Evolutionary conservation across 2,329 filamentous ascomycete genomes (phyloP).

Genomic region (Arthrocladium fulminans): DNA sequence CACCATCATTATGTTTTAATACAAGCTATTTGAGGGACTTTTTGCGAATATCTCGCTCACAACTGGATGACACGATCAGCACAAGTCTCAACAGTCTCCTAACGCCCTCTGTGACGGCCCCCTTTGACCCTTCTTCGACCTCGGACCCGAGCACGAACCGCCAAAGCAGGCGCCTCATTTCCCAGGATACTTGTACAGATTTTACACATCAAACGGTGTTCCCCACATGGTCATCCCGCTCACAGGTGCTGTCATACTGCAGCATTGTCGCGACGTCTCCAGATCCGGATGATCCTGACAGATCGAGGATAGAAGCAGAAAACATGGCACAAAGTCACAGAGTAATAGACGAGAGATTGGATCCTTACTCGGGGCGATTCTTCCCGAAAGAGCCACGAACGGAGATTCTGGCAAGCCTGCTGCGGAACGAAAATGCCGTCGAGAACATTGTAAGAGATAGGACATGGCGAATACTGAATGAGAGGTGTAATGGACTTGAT

Average conservation of each 20-base stretch:
- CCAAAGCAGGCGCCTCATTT: conserved; percentile 14
- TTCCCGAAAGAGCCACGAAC: conserved; percentile 72
- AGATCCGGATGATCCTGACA: conserved; percentile 77
- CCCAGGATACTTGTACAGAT: conserved; percentile 51
- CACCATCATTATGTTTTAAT: conserved; percentile 59
- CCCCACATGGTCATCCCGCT: conserved; percentile 75
- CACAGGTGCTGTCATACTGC: conserved; percentile 82
- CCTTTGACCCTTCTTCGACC: conserved; percentile 75
- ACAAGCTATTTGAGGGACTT: conserved; percentile 56
- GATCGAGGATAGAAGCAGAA: conserved; percentile 60
- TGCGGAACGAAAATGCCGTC: conserved; percentile 64
- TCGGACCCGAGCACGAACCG: conserved; percentile 41
- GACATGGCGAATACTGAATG: conserved; percentile 70
- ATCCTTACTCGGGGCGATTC: conserved; percentile 82
- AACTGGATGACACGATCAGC: conserved; percentile 86
- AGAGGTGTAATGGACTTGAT: conserved; percentile 58
- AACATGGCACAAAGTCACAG: conserved; percentile 60
- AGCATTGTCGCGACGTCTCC: conserved; percentile 76
- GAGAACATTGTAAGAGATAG: conserved; percentile 71
- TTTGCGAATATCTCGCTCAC: conserved; percentile 70
- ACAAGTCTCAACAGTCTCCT: conserved; percentile 87
- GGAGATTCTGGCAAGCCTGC: conserved; percentile 67
- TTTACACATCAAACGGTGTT: conserved; percentile 78
- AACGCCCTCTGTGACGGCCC: conserved; percentile 55
- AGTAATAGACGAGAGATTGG: conserved; percentile 76